Base-by-base conservation (phyloP, 2,329 filamentous ascomycete species). In the Cladosporium cucumerinum region DNA sequence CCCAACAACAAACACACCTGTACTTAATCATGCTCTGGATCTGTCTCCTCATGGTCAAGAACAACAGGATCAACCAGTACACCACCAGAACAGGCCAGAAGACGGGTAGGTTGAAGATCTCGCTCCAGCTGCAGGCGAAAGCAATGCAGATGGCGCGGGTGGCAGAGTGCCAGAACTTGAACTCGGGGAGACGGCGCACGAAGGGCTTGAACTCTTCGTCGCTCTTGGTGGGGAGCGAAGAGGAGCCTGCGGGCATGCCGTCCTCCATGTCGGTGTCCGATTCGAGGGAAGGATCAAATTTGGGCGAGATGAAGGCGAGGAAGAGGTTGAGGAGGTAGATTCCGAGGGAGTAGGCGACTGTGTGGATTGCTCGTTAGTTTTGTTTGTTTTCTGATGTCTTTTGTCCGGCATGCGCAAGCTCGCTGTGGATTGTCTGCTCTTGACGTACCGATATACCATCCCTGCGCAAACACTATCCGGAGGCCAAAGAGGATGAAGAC, bases 11-110 rank as follows among this genome's bases (percentile, higher is more conserved):
- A 11, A 97, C 93, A 77, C 97, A 99, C 81, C 94, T 92, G 84
- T 98, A 99, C 84, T 98, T 99, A 86, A 99, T 94, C 95, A 99
- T 99, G 82, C 98, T 95, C 82, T 99, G 95, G 73, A 99, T 99
- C 82, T 99, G 95, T 84, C 95, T 92, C 80, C 95, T 88, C 95
- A 99, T 99, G 64, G 95, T 99, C 79, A 99, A 82, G 73, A 93
- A 86, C 76, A 99, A 97, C 67, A 99, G 84, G 76, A 99, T 96
- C 78, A 99, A 85, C 94, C 95, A 99, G 83, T 99, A 99, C 80
- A 99, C 91, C 69, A 99, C 93, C 78, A 99, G 82, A 8, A 99
- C 93, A 16, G 95, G 95, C 95, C 95, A 99, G 87, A 99, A 99
- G 66, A 99, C 95, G 0, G 95, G 95, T 70, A 99, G 87, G 80